Evolutionary conservation across 148 eudicot species (phyloP).

Genomic region (Arctostaphylos glauca): DNA sequence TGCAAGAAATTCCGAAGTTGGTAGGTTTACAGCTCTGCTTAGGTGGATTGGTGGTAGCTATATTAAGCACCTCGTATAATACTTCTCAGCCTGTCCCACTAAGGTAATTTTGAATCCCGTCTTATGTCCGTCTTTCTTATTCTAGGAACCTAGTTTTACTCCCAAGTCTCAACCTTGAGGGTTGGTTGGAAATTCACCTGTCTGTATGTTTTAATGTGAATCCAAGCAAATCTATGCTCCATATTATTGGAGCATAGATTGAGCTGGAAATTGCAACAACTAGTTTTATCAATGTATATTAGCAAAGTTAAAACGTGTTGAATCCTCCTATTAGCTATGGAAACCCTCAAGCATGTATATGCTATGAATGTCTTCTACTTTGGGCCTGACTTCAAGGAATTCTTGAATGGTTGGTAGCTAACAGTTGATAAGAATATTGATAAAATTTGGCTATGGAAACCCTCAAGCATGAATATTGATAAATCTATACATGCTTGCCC

Average conservation of each 20-base stretch:
- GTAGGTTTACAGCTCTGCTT: slow-evolving; percentile 58
- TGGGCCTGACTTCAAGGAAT: not conserved
- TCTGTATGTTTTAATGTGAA: not conserved
- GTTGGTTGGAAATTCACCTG: not conserved
- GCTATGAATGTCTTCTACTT: not conserved
- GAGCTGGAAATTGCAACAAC: not conserved
- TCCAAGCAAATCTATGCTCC: not conserved
- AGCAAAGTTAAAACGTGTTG: not conserved
- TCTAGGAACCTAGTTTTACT: not conserved
- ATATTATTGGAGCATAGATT: not conserved
- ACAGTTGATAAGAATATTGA: not conserved
- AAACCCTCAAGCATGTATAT: not conserved
- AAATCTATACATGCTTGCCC: too few species aligned
- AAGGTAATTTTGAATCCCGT: slow-evolving; percentile 36
- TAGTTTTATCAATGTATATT: not conserved
- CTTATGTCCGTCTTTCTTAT: not conserved
- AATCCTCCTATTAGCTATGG: not conserved
- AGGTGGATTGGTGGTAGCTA: slow-evolving; percentile 53
- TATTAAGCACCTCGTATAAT: slow-evolving; percentile 52
- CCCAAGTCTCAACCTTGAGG: not conserved
- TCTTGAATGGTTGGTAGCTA: not conserved
- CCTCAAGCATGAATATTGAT: not conserved
- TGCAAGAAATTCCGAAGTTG: slow-evolving; percentile 45
- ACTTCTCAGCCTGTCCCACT: slow-evolving; percentile 38
- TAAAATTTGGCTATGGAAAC: not conserved